Percentiles rank a stretch among this genome's conserved stretches.
Conservation (phyloP, 352 stramenopile species). For the Globisporangium polare region DNA sequence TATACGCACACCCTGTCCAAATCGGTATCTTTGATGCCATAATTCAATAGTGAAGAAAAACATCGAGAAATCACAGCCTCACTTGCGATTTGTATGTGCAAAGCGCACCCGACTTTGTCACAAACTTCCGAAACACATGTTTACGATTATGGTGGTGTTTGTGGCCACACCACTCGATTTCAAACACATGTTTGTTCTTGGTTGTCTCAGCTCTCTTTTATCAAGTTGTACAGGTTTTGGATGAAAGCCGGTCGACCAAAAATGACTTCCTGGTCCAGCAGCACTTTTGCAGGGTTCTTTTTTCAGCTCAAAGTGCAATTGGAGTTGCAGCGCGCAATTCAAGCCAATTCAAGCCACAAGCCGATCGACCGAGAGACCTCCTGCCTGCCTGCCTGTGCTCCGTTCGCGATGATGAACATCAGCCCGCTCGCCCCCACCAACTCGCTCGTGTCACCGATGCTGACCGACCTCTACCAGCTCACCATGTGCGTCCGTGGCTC, state of each 20-base stretch:
- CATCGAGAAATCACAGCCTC: too few species aligned
- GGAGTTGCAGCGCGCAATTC: conserved; percentile 6
- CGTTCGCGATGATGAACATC: conserved; percentile 29
- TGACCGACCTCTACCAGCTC: conserved; percentile 99
- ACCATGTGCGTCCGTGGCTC: conserved; percentile 59
- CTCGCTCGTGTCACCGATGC: conserved; percentile 91
- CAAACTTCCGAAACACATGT: too few species aligned
- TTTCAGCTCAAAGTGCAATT: conserved; percentile 14
- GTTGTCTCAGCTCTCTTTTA: too few species aligned
- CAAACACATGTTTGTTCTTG: too few species aligned
- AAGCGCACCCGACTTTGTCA: too few species aligned
- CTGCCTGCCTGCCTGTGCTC: too few species aligned
- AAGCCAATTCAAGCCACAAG: not conserved
- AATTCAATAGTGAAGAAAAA: too few species aligned
- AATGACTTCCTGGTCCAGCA: not conserved
- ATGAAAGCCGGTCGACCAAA: not conserved
- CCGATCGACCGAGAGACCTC: not conserved
- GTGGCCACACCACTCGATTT: too few species aligned
- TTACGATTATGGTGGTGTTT: too few species aligned
- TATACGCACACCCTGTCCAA: too few species aligned
- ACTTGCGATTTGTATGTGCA: too few species aligned
- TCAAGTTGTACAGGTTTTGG: conserved; percentile 1
- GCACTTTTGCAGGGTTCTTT: conserved; percentile 8
- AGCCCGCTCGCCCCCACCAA: conserved; percentile 84
- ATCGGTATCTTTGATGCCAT: too few species aligned